Evolutionary conservation across 179 eudicot species (phyloP).

Genomic region (Corrigiola litoralis): DNA sequence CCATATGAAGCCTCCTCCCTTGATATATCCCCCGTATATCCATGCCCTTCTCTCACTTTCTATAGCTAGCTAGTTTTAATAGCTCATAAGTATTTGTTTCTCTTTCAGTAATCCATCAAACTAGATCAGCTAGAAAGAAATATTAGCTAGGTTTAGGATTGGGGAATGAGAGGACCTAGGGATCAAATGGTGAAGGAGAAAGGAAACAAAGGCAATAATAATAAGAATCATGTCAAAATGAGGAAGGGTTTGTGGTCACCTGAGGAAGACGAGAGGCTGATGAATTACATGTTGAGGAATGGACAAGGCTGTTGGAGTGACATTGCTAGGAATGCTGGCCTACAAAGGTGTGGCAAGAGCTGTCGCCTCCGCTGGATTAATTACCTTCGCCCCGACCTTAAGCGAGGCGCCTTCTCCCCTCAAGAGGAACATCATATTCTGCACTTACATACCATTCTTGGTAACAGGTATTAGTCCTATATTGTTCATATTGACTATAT

Average conservation of each 20-base stretch:
- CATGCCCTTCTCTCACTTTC: background rate
- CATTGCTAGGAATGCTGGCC: constrained; percentile 34
- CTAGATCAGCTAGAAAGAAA: background rate
- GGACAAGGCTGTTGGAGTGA: constrained; percentile 43
- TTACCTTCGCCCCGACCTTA: constrained; percentile 31
- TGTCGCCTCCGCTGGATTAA: constrained; percentile 36
- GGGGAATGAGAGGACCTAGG: constrained; percentile 9
- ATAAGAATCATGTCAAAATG: constrained; percentile 4
- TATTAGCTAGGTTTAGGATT: background rate
- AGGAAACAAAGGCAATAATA: background rate
- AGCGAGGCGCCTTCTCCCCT: constrained; percentile 33
- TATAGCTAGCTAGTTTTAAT: background rate
- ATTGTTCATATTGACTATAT: too few relatives aligned
- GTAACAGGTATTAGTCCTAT: constrained; percentile 42
- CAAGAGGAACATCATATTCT: constrained; percentile 29
- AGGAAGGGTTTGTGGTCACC: constrained; percentile 44
- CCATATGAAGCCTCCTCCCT: constrained; percentile 13
- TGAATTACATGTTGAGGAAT: constrained; percentile 27
- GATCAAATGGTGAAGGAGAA: constrained; percentile 9
- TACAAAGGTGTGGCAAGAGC: constrained; percentile 33
- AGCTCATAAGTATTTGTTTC: background rate
- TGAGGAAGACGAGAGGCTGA: constrained; percentile 34
- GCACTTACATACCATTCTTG: constrained; percentile 29
- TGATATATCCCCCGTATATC: background rate
- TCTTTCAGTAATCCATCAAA: background rate